Evolutionary conservation across 345 rosid genomes (phyloP), one percentile per base, ranked within the genome.

Genomic region (Acer yangbiense): DNA sequence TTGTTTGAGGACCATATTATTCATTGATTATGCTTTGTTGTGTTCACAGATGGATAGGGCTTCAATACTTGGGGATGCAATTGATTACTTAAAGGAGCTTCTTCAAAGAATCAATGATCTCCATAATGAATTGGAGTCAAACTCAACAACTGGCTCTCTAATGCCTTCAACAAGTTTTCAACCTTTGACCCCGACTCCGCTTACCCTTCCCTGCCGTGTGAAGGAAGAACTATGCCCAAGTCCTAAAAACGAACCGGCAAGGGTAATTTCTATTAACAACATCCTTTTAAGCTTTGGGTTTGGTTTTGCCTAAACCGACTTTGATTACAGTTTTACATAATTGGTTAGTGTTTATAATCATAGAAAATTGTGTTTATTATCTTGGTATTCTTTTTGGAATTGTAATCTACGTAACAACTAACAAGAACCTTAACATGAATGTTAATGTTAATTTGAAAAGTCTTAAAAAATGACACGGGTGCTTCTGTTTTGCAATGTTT

Each of bases 1-100:
- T 65, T 12, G 27, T 62, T 20, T 61, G 27, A 43, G 23, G 14
- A 52, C 32, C n/a, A 41, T 41, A 16, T 46, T 60, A 20, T 65
- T 35, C 9, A 60, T 7, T 72, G 44, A 18, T 54, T 50, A 13
- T 65, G 0, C 2, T 18, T 68, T 77, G 39, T 82, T 64, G n/a
- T 80, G 74, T 67, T 69, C 67, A 69, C 88, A 95, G 98, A 95
- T 95, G 98, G 98, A 95, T 80, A 89, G 98, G 83, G 98, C 98
- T 76, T 95, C 98, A 25, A 95, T 95, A 78, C 94, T 95, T 13
- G 98, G 98, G 78, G 98, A 95, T 83, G 94, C 98, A 52, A 90
- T 95, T 79, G 98, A 95, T 80, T 95, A 95, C 81, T 87, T 95
- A 27, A 95, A 93, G 91, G 98, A 95, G 83, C 97, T 95, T 39